phyloP scores from a whole-genome alignment of 768 basidiomycete genomes.

The Trametopsis cervina region DNA sequence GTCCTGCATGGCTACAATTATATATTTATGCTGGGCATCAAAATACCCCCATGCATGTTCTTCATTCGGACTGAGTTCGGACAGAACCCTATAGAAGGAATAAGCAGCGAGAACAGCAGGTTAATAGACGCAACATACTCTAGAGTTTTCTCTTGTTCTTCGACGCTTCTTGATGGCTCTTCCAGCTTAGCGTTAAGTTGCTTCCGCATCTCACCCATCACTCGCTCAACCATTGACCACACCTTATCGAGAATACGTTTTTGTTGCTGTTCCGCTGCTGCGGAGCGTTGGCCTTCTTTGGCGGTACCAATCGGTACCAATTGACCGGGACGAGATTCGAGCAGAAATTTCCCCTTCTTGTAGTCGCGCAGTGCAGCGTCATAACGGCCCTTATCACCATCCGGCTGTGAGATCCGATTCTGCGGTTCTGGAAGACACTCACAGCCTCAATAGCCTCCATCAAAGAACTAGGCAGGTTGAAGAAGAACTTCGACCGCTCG shows the following conservation, averaged over 20 bases:
- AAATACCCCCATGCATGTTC: conserved; percentile 97
- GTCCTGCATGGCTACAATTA: conserved; percentile 69
- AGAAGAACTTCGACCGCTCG: conserved; percentile 95
- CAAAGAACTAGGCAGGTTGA: conserved; percentile 91
- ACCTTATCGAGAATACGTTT: conserved; percentile 93
- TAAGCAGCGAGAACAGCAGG: not conserved
- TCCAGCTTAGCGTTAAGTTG: conserved; percentile 73
- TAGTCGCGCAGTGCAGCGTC: conserved; percentile 93
- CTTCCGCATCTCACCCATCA: conserved; percentile 86
- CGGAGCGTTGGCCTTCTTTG: conserved; percentile 46
- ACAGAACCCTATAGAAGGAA: conserved; percentile 55
- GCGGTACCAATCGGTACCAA: conserved; percentile 61
- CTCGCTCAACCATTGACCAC: conserved; percentile 91
- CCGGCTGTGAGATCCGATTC: not conserved
- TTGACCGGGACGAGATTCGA: conserved; percentile 86
- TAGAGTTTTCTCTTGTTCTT: conserved; percentile 95
- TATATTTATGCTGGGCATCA: conserved; percentile 86
- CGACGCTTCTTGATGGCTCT: conserved; percentile 71
- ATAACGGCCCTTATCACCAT: conserved; percentile 69
- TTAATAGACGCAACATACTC: conserved; percentile 50
- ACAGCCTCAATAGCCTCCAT: conserved; percentile 87
- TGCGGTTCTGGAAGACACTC: conserved; percentile 21
- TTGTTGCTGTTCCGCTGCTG: conserved; percentile 66
- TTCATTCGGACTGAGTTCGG: conserved; percentile 80
- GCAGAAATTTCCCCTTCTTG: conserved; percentile 90